Evolutionary conservation across 1,139 yeast genomes (phyloP), one percentile per base, ranked within the genome.

Genomic region (Kodamaea arcana): DNA sequence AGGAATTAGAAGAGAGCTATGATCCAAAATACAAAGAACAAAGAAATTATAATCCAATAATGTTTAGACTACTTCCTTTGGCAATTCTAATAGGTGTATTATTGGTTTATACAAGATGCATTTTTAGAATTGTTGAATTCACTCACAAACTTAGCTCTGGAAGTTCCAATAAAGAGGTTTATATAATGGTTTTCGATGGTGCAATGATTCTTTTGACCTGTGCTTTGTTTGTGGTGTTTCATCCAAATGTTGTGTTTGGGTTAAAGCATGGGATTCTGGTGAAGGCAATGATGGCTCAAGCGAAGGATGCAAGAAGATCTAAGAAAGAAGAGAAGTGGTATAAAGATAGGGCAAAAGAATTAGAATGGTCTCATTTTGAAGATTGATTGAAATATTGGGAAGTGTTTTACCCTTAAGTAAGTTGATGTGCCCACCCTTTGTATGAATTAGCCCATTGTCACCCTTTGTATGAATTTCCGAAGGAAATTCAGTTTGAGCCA

Each of bases 111-210:
- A 70, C 77, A 34, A 76, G 97, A 57, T 84, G 94, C 54, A 65
- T 83, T 25, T 88, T 86, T 58, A 75, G 97, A 59, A 78, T 86
- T 35, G 75, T 78, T 15, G 96, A 88, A 56, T 69, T 88, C 40
- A 66, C 81, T 3, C 76, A 81, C 50, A 96, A 96, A 14, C 87
- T 88, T 78, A 34, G 49, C 4, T 94, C 96, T 0, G 72, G 66
- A 42, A 64, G 87, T 43, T 80, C 85, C 39, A 59, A 64, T 1
- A 80, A 79, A 47, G 97, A 90, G 58, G 70, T 71, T 23, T 87
- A 73, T 56, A 72, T 90, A 45, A 70, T 88, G 69, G 74, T 78
- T 8, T 68, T 90, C 27, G 97, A 90, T 51, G 85, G 87, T 0
- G 52, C 82, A 18, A 78, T 86, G 85, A 70, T 86, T 48, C 62